Evolutionary conservation across 2,329 filamentous ascomycete genomes (phyloP).

Genomic region (Monosporascus sp.): DNA sequence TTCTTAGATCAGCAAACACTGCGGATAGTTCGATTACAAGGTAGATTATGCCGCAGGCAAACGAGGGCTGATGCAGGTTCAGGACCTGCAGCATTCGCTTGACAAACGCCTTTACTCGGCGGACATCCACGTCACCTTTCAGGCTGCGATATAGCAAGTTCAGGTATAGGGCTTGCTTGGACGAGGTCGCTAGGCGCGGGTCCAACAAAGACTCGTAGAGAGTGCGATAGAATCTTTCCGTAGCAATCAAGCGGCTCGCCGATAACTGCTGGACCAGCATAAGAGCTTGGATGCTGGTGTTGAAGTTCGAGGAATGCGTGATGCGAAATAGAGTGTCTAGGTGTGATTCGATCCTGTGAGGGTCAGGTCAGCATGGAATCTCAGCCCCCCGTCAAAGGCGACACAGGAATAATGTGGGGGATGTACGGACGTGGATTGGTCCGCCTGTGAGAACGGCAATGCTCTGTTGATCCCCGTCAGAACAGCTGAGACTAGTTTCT

Average conservation of each 20-base stretch:
- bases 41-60: conserved; percentile 89
- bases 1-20: conserved; percentile 73
- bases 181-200: conserved; percentile 79
- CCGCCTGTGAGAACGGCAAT: conserved; percentile 82
- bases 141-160: conserved; percentile 85
- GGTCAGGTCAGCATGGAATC: conserved; percentile 15
- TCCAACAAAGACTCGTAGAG: conserved; percentile 93
- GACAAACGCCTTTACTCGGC: conserved; percentile 90
- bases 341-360: conserved; percentile 68
- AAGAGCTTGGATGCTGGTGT: conserved; percentile 92
- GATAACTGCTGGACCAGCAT: conserved; percentile 93
- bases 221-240: conserved; percentile 90
- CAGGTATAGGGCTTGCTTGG: conserved; percentile 91
- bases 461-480: conserved; percentile 93
- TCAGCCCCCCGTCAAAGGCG: neutral
- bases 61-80: conserved; percentile 83
- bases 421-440: conserved; percentile 61
- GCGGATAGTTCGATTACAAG: conserved; percentile 74
- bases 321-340: conserved; percentile 93
- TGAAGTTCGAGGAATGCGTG: conserved; percentile 97
- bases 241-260: conserved; percentile 69
- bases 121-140: conserved; percentile 84
- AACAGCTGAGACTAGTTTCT: conserved; percentile 89
- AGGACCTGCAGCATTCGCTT: conserved; percentile 88
- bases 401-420: neutral